Evolutionary conservation across 345 rosid species (phyloP), one percentile per base, ranked within the genome.

Genomic region (Hibiscus syriacus): DNA sequence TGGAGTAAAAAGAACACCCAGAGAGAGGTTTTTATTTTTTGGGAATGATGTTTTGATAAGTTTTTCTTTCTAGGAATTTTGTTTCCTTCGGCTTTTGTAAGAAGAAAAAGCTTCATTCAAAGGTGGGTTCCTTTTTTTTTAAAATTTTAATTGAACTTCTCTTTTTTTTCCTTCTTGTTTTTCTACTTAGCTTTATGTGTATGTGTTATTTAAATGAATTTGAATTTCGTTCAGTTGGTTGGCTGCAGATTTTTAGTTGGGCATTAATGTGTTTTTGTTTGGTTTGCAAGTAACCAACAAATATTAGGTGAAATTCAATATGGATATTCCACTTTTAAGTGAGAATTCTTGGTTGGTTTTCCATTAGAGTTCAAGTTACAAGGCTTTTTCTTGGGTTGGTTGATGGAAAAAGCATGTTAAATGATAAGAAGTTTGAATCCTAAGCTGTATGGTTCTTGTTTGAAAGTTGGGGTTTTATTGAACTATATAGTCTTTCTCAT

Each of bases 181-280:
- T 22, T 50, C 56, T 29, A 8, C 8, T 67, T 27, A 53, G 16
- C 64, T 43, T 45, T 69, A 14, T 45, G 16, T 45, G 2, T 45
- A 17, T 45, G 55, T 22, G 11, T 32, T 9, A 2, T 74, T 34
- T 78, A 3, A 26, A 48, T 30, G 68, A 70, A 63, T 71, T 71
- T 79, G 73, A 75, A 72, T 79, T 75, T 9, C 58, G 19, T 65
- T 45, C n/a, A 6, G 27, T 55, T 59, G 48, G 67, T 65, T 68
- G 23, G 75, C 8, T 30, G 67, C 30, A 52, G 17, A 32, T 29
- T 46, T 36, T 54, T 34, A 19, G 65, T 58, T 69, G 38, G 60
- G 71, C 43, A 34, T 36, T 11, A 2, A 13, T 64, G 23, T 60
- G 12, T 53, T 34, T 52, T 29, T 66, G 65, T 9, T 70, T 50